Evolutionary conservation across 1,284 basidiomycete genomes (phyloP).

Genomic region (Anthracocystis walkeri): DNA sequence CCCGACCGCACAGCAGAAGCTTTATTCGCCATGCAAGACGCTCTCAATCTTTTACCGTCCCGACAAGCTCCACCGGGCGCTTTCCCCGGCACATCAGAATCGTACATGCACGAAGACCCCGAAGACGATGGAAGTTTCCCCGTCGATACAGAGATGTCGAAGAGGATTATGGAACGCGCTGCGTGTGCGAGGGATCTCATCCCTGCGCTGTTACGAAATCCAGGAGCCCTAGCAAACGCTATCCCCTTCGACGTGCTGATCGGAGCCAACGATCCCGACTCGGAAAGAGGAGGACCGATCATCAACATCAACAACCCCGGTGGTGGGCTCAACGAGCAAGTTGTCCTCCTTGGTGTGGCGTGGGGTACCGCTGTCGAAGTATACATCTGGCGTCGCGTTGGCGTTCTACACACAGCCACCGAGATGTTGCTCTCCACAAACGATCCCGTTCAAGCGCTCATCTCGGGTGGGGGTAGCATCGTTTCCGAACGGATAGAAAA

Average conservation of each 20-base stretch:
- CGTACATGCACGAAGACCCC: slow-evolving; percentile 47
- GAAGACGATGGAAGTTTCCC: slow-evolving; percentile 38
- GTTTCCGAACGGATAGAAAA: slow-evolving; percentile 42
- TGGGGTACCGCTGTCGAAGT: slow-evolving; percentile 55
- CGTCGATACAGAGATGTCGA: slow-evolving; percentile 53
- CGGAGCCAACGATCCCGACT: slow-evolving; percentile 35
- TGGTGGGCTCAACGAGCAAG: slow-evolving; percentile 50
- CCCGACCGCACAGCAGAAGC: slow-evolving; percentile 44
- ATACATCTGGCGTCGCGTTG: slow-evolving; percentile 52
- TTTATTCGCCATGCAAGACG: slow-evolving; percentile 47
- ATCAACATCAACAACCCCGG: slow-evolving; percentile 49
- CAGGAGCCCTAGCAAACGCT: slow-evolving; percentile 42
- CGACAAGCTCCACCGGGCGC: slow-evolving; percentile 50
- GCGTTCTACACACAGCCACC: slow-evolving; percentile 31
- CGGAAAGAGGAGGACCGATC: slow-evolving; percentile 16
- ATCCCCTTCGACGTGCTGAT: slow-evolving; percentile 50
- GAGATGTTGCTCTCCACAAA: slow-evolving; percentile 19
- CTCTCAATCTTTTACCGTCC: slow-evolving; percentile 40
- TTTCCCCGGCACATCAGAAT: slow-evolving; percentile 43
- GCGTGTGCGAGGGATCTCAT: slow-evolving; percentile 49
- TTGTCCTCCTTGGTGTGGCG: slow-evolving; percentile 47
- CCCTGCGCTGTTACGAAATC: slow-evolving; percentile 44
- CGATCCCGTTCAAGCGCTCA: slow-evolving; percentile 31
- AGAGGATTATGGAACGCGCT: slow-evolving; percentile 48
- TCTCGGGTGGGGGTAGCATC: slow-evolving; percentile 28